Evolutionary conservation across 257 asterid genomes (phyloP).

Genomic region (Datura wrightii): DNA sequence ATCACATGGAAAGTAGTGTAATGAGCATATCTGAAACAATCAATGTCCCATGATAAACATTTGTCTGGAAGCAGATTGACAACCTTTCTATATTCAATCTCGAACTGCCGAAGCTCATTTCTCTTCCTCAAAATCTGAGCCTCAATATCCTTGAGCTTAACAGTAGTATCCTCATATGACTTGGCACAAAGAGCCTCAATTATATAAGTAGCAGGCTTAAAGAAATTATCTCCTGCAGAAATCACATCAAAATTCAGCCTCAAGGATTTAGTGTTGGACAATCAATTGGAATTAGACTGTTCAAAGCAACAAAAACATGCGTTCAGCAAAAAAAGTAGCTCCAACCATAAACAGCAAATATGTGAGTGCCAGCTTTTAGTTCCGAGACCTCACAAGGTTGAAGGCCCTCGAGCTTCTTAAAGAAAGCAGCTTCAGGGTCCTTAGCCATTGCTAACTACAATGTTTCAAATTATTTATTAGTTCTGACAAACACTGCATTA

Average conservation of each 20-base stretch:
- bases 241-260: conserved; percentile 23
- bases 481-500: not conserved
- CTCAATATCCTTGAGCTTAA: conserved; percentile 87
- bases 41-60: not conserved
- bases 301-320: conserved; percentile 36
- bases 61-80: conserved; percentile 16
- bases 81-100: conserved; percentile 97
- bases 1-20: conserved; percentile 18
- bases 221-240: conserved; percentile 94
- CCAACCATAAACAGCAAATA: conserved; percentile 99
- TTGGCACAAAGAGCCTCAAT: conserved; percentile 97
- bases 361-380: conserved; percentile 98
- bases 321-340: conserved; percentile 42
- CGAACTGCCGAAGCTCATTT: conserved; percentile 94
- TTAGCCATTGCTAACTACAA: conserved; percentile 72
- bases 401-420: conserved; percentile 96
- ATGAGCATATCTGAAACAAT: not conserved
- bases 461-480: not conserved
- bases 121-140: conserved; percentile 93
- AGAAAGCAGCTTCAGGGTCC: conserved; percentile 99
- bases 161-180: conserved; percentile 89
- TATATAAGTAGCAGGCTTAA: conserved; percentile 89
- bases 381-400: conserved; percentile 99
- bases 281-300: not conserved
- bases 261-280: not conserved